Evolutionary conservation across 805 yeast species (phyloP).

Genomic region (Lachancea dasiensis): DNA sequence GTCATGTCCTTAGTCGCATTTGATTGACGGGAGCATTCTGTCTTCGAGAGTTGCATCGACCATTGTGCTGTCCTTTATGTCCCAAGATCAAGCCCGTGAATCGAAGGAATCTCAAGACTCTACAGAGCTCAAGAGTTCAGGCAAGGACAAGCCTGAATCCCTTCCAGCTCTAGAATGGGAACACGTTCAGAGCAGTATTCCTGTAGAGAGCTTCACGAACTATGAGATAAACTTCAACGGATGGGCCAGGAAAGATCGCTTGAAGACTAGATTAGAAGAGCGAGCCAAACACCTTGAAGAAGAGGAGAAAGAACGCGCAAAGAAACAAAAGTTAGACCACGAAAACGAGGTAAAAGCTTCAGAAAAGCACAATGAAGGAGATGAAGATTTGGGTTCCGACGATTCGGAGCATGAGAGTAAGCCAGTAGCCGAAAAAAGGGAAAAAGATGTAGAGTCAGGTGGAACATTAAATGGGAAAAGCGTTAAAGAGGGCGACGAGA

Average conservation of each 20-base stretch:
- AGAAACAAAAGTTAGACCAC: constrained; percentile 2
- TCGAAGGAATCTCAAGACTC: constrained; percentile 2
- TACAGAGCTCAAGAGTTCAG: constrained; percentile 3
- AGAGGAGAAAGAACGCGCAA: neutral
- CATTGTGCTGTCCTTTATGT: too few relatives aligned
- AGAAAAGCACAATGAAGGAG: neutral
- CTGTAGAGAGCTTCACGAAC: constrained; percentile 26
- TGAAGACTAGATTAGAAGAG: constrained; percentile 3
- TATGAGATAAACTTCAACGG: constrained; percentile 24
- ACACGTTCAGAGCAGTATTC: constrained; percentile 13
- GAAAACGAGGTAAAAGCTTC: constrained; percentile 1
- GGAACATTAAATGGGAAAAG: too few relatives aligned
- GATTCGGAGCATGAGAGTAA: neutral
- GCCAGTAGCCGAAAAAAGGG: neutral
- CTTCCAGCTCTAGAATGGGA: constrained; percentile 26
- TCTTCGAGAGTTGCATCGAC: too few relatives aligned
- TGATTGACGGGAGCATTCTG: too few relatives aligned
- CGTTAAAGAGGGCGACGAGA: too few relatives aligned
- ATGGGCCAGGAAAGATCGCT: constrained; percentile 22
- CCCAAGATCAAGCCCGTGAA: constrained; percentile 1
- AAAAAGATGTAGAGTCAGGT: neutral
- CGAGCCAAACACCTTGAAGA: neutral
- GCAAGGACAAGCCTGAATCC: constrained; percentile 4
- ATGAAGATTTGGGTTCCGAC: neutral
- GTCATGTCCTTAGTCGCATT: too few relatives aligned